Conservation (phyloP, 2,329 filamentous ascomycete genomes). For the Penicillium sp. region DNA sequence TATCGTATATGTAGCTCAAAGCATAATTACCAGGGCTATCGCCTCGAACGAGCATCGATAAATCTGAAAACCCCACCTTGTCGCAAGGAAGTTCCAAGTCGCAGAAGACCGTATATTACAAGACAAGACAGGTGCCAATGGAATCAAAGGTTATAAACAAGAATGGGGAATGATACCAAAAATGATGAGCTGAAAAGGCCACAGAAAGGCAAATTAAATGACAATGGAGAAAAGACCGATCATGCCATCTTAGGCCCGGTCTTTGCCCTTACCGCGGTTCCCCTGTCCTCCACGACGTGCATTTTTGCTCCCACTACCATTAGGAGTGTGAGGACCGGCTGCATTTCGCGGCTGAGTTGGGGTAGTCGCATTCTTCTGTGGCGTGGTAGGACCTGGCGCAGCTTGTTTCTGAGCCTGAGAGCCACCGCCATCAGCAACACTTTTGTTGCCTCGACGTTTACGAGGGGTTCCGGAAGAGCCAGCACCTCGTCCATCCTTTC, state of each 20-base stretch:
- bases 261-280: conserved; percentile 19
- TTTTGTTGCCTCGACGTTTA: conserved; percentile 19
- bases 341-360: conserved; percentile 8
- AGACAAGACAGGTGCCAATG: background rate
- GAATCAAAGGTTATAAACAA: background rate
- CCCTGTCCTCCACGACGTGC: conserved; percentile 24
- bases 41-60: background rate
- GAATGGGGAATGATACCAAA: background rate
- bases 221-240: background rate
- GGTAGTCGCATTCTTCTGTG: conserved; percentile 12
- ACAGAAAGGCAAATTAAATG: background rate
- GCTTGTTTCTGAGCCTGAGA: conserved; percentile 5
- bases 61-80: background rate
- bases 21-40: background rate
- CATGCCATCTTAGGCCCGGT: conserved; percentile 5
- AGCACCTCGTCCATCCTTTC: conserved; percentile 15
- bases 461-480: conserved; percentile 10
- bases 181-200: background rate
- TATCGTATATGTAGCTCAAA: background rate
- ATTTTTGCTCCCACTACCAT: conserved; percentile 8
- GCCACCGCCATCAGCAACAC: background rate
- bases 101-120: background rate
- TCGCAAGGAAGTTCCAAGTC: background rate
- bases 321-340: conserved; percentile 10
- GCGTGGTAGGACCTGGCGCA: conserved; percentile 1